Percentiles rank a stretch among this genome's conserved stretches.
Evolutionary conservation across 177 flowering plant genomes (phyloP).

Genomic region (Tripterygium wilfordii): DNA sequence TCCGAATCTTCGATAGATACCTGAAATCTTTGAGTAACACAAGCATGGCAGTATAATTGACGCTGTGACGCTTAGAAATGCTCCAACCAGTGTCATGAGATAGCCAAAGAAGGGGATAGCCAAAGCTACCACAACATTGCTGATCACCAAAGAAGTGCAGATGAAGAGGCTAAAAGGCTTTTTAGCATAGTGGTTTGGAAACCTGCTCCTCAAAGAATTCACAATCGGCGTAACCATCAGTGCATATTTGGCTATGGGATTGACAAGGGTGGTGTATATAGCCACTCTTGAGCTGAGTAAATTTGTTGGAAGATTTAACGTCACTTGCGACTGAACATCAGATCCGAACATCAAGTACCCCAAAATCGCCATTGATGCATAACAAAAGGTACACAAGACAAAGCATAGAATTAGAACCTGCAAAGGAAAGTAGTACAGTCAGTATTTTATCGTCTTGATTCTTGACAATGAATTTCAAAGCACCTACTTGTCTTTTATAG

Average conservation of each 20-base stretch:
- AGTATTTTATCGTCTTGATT: not conserved
- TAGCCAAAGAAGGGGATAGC: slow-evolving; percentile 47
- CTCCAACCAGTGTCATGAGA: slow-evolving; percentile 62
- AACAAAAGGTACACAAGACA: slow-evolving; percentile 33
- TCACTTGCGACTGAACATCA: slow-evolving; percentile 41
- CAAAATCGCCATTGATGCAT: slow-evolving; percentile 47
- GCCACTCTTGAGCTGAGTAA: slow-evolving; percentile 46
- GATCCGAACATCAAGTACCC: slow-evolving; percentile 57
- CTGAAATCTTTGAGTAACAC: slow-evolving; percentile 61
- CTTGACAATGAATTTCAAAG: not conserved
- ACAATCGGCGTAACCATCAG: slow-evolving; percentile 51
- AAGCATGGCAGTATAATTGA: slow-evolving; percentile 54
- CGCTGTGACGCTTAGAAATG: slow-evolving; percentile 43
- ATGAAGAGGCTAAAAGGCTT: slow-evolving; percentile 16
- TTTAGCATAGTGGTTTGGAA: slow-evolving; percentile 17
- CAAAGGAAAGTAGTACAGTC: slow-evolving; percentile 5
- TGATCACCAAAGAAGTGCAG: slow-evolving; percentile 30
- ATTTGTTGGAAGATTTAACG: slow-evolving; percentile 43
- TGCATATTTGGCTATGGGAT: slow-evolving; percentile 55
- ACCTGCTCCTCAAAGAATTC: slow-evolving; percentile 20
- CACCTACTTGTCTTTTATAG: not conserved
- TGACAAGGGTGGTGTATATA: slow-evolving; percentile 52
- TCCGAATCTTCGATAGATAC: slow-evolving; percentile 19
- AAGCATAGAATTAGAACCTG: slow-evolving; percentile 60
- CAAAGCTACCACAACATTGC: slow-evolving; percentile 45